Conservation (phyloP, 2,329 filamentous ascomycete genomes). For the Dactylonectria estremocensis region DNA sequence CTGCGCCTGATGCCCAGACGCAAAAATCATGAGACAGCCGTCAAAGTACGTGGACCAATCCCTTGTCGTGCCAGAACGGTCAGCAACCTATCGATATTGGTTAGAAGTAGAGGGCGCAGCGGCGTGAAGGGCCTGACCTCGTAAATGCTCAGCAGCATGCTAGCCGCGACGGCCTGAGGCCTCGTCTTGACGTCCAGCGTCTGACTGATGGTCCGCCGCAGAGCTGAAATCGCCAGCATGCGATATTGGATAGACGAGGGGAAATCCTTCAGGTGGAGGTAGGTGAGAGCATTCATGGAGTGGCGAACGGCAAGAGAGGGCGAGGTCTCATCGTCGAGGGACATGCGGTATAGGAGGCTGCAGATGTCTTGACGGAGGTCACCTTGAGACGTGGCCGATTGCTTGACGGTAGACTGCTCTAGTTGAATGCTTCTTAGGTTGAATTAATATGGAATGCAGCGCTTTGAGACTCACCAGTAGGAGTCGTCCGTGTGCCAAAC, state of each 20-base stretch:
- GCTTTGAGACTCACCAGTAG: background rate
- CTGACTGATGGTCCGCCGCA: slow-evolving; percentile 9
- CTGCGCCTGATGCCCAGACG: background rate
- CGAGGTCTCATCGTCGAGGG: slow-evolving; percentile 10
- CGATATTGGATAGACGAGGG: slow-evolving; percentile 12
- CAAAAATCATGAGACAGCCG: slow-evolving; percentile 23
- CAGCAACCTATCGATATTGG: background rate
- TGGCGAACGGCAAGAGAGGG: slow-evolving; percentile 25
- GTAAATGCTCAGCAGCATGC: slow-evolving; percentile 23
- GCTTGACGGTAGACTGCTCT: slow-evolving; percentile 17
- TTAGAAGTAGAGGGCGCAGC: background rate
- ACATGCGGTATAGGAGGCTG: slow-evolving; percentile 22
- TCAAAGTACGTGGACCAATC: slow-evolving; percentile 28
- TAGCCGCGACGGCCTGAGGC: slow-evolving; percentile 20
- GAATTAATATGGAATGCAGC: too few relatives aligned
- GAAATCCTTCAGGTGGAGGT: slow-evolving; percentile 10
- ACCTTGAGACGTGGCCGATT: slow-evolving; percentile 19
- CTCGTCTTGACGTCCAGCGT: background rate
- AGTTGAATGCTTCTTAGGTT: background rate
- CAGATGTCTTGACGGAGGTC: slow-evolving; percentile 25
- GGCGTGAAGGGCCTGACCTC: background rate
- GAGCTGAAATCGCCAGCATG: slow-evolving; percentile 11
- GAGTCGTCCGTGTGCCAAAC: slow-evolving; percentile 9
- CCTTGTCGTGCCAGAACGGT: background rate
- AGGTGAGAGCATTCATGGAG: slow-evolving; percentile 22